Percentiles rank a stretch among this genome's conserved stretches.
These are phyloP conservation scores for Plenodomus lindquistii DNA, from an alignment of 2,329 filamentous ascomycete species.

Conservation along the genomic window DNA sequence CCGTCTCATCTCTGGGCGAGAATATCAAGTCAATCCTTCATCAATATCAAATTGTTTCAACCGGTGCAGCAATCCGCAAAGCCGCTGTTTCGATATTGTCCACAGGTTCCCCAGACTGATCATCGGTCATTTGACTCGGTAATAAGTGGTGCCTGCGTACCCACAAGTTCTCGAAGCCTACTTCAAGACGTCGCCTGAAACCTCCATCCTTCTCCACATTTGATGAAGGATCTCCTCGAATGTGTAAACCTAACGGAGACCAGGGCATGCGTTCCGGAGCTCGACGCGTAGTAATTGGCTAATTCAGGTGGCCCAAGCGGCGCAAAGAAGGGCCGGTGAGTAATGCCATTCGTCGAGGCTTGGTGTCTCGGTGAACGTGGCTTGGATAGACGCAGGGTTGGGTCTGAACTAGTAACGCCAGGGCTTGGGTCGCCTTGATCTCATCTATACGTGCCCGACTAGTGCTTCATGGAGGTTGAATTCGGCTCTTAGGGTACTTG, in stretches of 20 bases:
- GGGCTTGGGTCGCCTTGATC: slow-evolving; percentile 6
- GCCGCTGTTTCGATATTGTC: slow-evolving; percentile 10
- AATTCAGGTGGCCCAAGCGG: not conserved
- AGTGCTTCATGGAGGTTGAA: not conserved
- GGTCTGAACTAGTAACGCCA: slow-evolving; percentile 5
- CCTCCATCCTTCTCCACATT: slow-evolving; percentile 14
- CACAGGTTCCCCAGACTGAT: slow-evolving; percentile 1
- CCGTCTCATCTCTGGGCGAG: slow-evolving; percentile 2
- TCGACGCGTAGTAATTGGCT: slow-evolving; percentile 3
- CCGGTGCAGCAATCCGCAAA: slow-evolving; percentile 18
- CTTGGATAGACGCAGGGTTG: slow-evolving; percentile 6
- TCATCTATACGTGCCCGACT: slow-evolving; percentile 9
- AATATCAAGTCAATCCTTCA: slow-evolving; percentile 12
- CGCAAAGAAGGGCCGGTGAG: slow-evolving; percentile 8
- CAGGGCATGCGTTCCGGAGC: slow-evolving; percentile 15
- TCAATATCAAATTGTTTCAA: slow-evolving; percentile 21
- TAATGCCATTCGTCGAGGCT: slow-evolving; percentile 9
- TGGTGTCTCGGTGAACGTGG: slow-evolving; percentile 12
- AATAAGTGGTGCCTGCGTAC: slow-evolving; percentile 16
- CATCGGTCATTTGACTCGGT: slow-evolving; percentile 14
- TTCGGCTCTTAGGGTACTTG: slow-evolving; percentile 3
- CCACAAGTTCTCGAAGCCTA: slow-evolving; percentile 16
- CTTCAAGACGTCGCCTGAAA: slow-evolving; percentile 8
- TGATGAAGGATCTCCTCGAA: slow-evolving; percentile 13
- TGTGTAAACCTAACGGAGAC: slow-evolving; percentile 10